A percentile compares a stretch with the other conserved stretches of the same genome.
phyloP scores from a whole-genome alignment of 2,329 filamentous ascomycete genomes.

The Dactylonectria estremocensis region DNA sequence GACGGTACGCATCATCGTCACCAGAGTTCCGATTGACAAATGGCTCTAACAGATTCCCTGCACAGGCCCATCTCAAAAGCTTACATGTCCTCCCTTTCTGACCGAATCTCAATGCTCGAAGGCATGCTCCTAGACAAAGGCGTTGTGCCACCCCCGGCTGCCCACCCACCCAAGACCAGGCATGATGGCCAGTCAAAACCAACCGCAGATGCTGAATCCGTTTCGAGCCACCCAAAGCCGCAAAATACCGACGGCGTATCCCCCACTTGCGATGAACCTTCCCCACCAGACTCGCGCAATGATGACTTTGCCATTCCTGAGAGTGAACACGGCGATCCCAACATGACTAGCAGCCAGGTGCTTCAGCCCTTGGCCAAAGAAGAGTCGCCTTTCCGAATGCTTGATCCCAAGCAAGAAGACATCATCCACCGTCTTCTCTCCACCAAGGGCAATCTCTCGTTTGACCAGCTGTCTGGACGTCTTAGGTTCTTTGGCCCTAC shows the following conservation, averaged over 20 bases:
- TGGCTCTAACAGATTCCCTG: slow-evolving; percentile 14
- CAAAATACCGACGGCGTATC: slow-evolving; percentile 31
- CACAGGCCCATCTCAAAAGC: slow-evolving; percentile 70
- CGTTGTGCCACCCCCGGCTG: slow-evolving; percentile 64
- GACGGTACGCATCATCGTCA: slow-evolving; percentile 57
- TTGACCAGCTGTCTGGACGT: slow-evolving; percentile 66
- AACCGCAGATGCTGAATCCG: slow-evolving; percentile 39
- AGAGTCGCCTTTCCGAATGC: slow-evolving; percentile 54
- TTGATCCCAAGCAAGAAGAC: slow-evolving; percentile 61
- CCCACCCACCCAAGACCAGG: slow-evolving; percentile 68
- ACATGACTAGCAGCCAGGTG: slow-evolving; percentile 38
- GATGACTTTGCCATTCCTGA: slow-evolving; percentile 51
- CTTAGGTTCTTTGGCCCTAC: slow-evolving; percentile 68
- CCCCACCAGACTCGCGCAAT: slow-evolving; percentile 52
- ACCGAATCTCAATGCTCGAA: slow-evolving; percentile 67
- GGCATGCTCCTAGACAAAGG: slow-evolving; percentile 66
- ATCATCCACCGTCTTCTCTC: slow-evolving; percentile 65
- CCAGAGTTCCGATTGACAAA: slow-evolving; percentile 22
- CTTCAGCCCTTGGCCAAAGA: slow-evolving; percentile 47
- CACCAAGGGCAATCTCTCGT: slow-evolving; percentile 65
- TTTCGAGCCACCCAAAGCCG: slow-evolving; percentile 19
- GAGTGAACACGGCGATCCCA: slow-evolving; percentile 42
- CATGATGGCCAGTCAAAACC: slow-evolving; percentile 53
- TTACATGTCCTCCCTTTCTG: slow-evolving; percentile 71
- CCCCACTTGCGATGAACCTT: slow-evolving; percentile 45